A percentile compares a stretch with the other conserved stretches of the same genome.
Evolutionary conservation across 208 protist genomes (phyloP).

Genomic region (Wallacemonas sp.): DNA sequence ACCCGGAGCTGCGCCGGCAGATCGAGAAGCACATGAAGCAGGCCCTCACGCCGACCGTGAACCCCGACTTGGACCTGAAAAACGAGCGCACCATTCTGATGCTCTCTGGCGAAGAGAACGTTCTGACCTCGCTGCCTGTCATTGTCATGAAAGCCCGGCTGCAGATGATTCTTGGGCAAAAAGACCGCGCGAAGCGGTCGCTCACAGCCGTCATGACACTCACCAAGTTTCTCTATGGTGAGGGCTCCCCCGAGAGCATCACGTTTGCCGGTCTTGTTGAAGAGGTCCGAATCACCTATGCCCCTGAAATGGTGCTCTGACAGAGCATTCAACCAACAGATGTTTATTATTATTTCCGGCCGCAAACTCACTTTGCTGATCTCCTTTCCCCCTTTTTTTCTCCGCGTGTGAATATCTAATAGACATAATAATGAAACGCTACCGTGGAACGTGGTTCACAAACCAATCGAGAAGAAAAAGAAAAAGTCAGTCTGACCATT

Average conservation of each 20-base stretch:
- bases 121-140: slow-evolving; percentile 1
- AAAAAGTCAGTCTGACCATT: no score
- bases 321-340: neutral
- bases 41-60: slow-evolving; percentile 1
- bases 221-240: slow-evolving; percentile 6
- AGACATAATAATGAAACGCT: no score
- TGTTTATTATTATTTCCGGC: neutral
- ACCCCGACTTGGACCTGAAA: slow-evolving; percentile 12
- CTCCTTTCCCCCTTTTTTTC: no score
- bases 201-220: slow-evolving; percentile 3
- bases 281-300: slow-evolving; percentile 1
- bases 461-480: no score
- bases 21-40: slow-evolving; percentile 15
- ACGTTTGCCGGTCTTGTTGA: slow-evolving; percentile 5
- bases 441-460: no score
- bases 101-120: slow-evolving; percentile 13
- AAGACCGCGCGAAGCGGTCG: neutral
- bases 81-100: slow-evolving; percentile 13
- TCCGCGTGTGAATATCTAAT: no score
- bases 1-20: neutral
- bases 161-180: slow-evolving; percentile 7
- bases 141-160: slow-evolving; percentile 9
- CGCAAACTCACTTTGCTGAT: no score
- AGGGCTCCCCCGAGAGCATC: slow-evolving; percentile 3
- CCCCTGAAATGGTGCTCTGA: neutral